Conservation (phyloP, 2,329 filamentous ascomycete genomes). For the Talaromyces sp. region DNA sequence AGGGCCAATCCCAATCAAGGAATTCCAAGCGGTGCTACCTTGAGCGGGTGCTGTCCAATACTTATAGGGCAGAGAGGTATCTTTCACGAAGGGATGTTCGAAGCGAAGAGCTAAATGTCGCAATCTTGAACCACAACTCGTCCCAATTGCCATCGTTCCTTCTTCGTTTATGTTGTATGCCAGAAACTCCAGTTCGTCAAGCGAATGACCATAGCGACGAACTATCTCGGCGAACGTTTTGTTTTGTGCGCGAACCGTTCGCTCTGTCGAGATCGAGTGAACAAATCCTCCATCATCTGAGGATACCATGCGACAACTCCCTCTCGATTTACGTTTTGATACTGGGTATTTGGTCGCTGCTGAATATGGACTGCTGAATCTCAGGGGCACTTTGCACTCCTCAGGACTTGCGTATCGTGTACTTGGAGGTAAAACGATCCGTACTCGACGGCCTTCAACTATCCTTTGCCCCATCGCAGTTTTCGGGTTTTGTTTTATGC, state of each 20-base stretch:
- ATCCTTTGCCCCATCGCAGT: slow-evolving; percentile 10
- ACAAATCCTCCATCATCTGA: not conserved
- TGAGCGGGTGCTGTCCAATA: slow-evolving; percentile 31
- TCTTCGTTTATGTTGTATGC: slow-evolving; percentile 30
- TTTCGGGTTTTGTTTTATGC: slow-evolving; percentile 21
- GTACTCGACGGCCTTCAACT: slow-evolving; percentile 16
- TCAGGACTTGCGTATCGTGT: not conserved
- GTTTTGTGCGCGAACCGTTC: slow-evolving; percentile 28
- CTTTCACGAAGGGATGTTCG: slow-evolving; percentile 34
- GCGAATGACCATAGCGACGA: slow-evolving; percentile 27
- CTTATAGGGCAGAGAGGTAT: slow-evolving; percentile 27
- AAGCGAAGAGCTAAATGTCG: slow-evolving; percentile 35
- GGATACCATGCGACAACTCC: not conserved
- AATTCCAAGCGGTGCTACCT: slow-evolving; percentile 31
- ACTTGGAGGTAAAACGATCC: slow-evolving; percentile 19
- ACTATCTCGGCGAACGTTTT: slow-evolving; percentile 25
- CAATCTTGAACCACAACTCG: slow-evolving; percentile 25
- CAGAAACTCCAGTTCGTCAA: slow-evolving; percentile 31
- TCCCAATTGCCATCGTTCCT: slow-evolving; percentile 28
- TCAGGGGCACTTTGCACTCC: not conserved
- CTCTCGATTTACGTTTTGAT: not conserved
- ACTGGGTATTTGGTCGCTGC: not conserved
- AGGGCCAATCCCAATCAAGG: slow-evolving; percentile 30
- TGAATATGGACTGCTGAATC: not conserved
- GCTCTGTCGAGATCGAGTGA: slow-evolving; percentile 13